These are phyloP conservation scores for Aspergillus indologenus DNA, from an alignment of 495 filamentous ascomycete species.

Conservation along the genomic window DNA sequence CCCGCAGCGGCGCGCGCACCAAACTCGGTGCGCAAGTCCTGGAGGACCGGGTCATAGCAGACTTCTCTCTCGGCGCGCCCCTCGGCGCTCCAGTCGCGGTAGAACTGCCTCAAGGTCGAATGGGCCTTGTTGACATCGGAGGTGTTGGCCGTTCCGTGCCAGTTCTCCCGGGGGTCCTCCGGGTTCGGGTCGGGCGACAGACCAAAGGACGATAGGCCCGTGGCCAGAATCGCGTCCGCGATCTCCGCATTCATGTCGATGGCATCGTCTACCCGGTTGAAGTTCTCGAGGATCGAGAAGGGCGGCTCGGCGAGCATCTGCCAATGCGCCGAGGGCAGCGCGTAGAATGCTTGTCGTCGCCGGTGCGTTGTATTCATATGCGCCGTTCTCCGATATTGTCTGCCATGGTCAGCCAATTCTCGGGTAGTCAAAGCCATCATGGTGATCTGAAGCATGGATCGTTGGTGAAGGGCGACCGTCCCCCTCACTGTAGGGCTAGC, in stretches of 20 bases:
- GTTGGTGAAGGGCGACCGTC: too few species aligned
- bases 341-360: constrained; percentile 85
- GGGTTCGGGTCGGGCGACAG: constrained; percentile 35
- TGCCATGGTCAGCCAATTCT: constrained; percentile 27
- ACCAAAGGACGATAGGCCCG: constrained; percentile 64
- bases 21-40: constrained; percentile 57
- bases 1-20: constrained; percentile 22
- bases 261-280: constrained; percentile 76
- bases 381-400: constrained; percentile 77
- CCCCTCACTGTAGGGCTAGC: too few species aligned
- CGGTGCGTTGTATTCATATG: constrained; percentile 87
- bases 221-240: constrained; percentile 67
- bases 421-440: background rate
- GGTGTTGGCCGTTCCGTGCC: constrained; percentile 62
- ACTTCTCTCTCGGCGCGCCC: constrained; percentile 68
- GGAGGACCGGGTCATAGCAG: constrained; percentile 70
- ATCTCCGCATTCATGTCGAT: constrained; percentile 88
- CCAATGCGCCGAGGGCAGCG: constrained; percentile 79
- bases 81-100: constrained; percentile 88
- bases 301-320: constrained; percentile 73
- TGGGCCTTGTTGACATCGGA: constrained; percentile 84
- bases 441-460: too few species aligned
- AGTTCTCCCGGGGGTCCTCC: constrained; percentile 44
- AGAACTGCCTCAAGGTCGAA: constrained; percentile 88
- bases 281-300: constrained; percentile 74